phyloP scores from a whole-genome alignment of 176 grass and related monocot genomes.

The Oryza officinalis region DNA sequence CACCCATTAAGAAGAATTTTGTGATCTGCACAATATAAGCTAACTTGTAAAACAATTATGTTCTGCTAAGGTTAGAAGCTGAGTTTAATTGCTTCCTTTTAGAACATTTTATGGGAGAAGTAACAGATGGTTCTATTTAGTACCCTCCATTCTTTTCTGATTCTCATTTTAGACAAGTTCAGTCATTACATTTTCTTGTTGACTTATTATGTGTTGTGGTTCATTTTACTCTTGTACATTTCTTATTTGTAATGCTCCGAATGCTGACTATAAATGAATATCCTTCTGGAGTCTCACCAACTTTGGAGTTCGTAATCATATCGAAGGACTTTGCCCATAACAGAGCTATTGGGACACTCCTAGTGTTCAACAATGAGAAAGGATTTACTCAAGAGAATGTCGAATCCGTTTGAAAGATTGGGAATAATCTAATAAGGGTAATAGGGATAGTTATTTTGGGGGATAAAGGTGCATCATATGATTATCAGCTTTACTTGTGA shows the following conservation, averaged over 20 bases:
- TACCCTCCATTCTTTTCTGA: too few relatives aligned
- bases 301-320: slow-evolving; percentile 52
- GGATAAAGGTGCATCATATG: slow-evolving; percentile 51
- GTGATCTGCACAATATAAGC: too few relatives aligned
- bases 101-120: too few relatives aligned
- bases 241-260: slow-evolving; percentile 30
- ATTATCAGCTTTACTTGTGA: background rate
- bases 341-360: slow-evolving; percentile 37
- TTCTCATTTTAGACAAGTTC: too few relatives aligned
- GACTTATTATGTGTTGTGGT: background rate
- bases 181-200: too few relatives aligned
- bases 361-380: slow-evolving; percentile 65
- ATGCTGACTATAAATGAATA: slow-evolving; percentile 60
- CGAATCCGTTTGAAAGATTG: slow-evolving; percentile 45
- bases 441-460: slow-evolving; percentile 40
- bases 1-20: too few relatives aligned
- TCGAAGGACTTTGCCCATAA: slow-evolving; percentile 45
- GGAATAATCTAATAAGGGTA: slow-evolving; percentile 18
- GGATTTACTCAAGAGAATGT: slow-evolving; percentile 54
- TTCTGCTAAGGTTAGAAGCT: too few relatives aligned
- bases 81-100: too few relatives aligned
- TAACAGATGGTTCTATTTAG: too few relatives aligned
- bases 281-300: slow-evolving; percentile 24
- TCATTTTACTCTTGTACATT: background rate
- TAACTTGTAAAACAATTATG: too few relatives aligned